These are phyloP conservation scores for Bryum argenteum DNA, from an alignment of 225 moss, liverwort and hornwort genomes.

Conservation along the genomic window DNA sequence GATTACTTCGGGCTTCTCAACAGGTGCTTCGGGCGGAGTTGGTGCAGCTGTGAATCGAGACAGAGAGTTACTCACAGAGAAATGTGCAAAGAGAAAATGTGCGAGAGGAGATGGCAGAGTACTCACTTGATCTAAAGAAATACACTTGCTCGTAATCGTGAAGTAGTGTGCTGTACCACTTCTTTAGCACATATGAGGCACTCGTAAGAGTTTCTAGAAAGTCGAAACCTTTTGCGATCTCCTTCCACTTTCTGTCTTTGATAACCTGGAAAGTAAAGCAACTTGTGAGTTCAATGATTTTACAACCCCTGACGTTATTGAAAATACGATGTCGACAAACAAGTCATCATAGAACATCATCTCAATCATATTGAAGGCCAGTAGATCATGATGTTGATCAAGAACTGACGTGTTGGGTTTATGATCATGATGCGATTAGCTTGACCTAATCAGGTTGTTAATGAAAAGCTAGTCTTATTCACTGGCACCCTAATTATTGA, in stretches of 20 bases:
- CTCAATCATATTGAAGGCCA: background rate
- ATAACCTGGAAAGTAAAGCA: constrained; percentile 62
- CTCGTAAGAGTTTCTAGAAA: constrained; percentile 90
- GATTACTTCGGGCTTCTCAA: constrained; percentile 42
- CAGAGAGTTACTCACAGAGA: too few relatives aligned
- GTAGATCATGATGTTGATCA: too few relatives aligned
- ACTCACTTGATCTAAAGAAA: constrained; percentile 56
- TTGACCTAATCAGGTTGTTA: too few relatives aligned
- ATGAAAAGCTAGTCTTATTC: too few relatives aligned
- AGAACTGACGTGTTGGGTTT: too few relatives aligned
- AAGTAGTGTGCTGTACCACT: constrained; percentile 68
- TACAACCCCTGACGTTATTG: too few relatives aligned
- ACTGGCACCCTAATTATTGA: too few relatives aligned
- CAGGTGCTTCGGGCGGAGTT: constrained; percentile 18
- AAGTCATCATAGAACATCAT: too few relatives aligned
- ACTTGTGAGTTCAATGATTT: too few relatives aligned
- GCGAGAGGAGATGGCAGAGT: background rate
- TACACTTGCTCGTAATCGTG: constrained; percentile 86
- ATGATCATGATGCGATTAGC: too few relatives aligned
- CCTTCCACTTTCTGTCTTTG: constrained; percentile 94
- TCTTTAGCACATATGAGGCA: constrained; percentile 85
- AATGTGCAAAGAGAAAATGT: background rate
- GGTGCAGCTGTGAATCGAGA: background rate
- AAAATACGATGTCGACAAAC: too few relatives aligned
- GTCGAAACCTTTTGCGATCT: constrained; percentile 74